Evolutionary conservation across 179 eudicot genomes (phyloP).

Genomic region (Silene vulgaris): DNA sequence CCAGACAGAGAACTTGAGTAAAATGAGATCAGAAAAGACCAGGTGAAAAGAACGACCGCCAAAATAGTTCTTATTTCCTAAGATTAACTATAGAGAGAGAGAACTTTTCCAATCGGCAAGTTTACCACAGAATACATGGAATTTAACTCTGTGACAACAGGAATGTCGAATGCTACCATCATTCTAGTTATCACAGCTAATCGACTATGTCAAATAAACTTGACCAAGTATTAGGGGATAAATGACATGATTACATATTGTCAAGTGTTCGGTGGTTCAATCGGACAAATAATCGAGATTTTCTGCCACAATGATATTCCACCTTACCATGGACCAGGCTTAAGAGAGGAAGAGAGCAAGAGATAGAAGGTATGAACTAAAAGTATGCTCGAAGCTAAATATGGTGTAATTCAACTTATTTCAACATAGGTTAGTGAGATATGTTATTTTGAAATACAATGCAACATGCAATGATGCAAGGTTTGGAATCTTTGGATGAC

Average conservation of each 20-base stretch:
- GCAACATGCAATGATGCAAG: too few relatives aligned
- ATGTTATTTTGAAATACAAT: too few relatives aligned
- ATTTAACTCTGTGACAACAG: background rate
- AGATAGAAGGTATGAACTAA: too few relatives aligned
- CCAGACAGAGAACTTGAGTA: background rate
- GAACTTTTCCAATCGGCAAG: background rate
- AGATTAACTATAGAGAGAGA: background rate
- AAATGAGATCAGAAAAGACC: background rate
- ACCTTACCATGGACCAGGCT: background rate
- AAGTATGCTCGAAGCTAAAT: too few relatives aligned
- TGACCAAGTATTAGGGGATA: background rate
- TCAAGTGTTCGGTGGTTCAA: background rate
- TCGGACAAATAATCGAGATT: background rate
- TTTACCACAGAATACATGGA: background rate
- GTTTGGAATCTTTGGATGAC: too few relatives aligned
- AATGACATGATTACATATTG: too few relatives aligned
- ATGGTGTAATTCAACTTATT: too few relatives aligned
- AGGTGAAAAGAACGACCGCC: background rate
- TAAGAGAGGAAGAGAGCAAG: too few relatives aligned
- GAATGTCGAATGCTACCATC: background rate
- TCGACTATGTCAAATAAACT: background rate
- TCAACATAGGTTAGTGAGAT: too few relatives aligned
- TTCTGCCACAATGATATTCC: background rate
- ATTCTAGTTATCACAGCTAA: background rate
- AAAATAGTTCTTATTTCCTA: background rate